These are phyloP conservation scores for Pestalotiopsis sp. DNA, from an alignment of 2,329 filamentous ascomycete genomes.

Conservation along the genomic window DNA sequence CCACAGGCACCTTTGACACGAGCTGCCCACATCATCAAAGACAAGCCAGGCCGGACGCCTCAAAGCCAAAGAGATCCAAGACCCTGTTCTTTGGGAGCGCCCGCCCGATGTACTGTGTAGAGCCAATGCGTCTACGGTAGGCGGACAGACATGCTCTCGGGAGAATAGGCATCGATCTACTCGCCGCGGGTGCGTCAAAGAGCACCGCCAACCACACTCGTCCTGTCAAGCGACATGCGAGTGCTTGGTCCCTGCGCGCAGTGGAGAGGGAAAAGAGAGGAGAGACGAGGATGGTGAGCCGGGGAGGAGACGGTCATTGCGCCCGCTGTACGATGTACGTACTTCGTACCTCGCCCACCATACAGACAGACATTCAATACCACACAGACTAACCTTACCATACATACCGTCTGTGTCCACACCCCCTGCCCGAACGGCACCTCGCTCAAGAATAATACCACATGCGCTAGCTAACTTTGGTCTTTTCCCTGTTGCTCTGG, in stretches of 20 bases:
- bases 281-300: not conserved
- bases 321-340: not conserved
- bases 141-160: too few species aligned
- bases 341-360: not conserved
- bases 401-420: not conserved
- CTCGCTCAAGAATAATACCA: slow-evolving; percentile 13
- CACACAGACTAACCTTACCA: not conserved
- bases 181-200: not conserved
- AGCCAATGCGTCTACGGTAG: too few species aligned
- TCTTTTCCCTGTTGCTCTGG: not conserved
- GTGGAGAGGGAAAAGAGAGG: not conserved
- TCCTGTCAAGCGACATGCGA: not conserved
- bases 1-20: not conserved
- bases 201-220: not conserved
- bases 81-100: not conserved
- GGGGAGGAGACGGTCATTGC: not conserved
- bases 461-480: slow-evolving; percentile 15
- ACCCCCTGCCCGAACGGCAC: not conserved
- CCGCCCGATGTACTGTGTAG: not conserved
- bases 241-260: not conserved
- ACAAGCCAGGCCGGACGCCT: not conserved
- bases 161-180: not conserved
- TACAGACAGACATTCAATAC: not conserved
- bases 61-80: not conserved
- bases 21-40: slow-evolving; percentile 5